Conservation (phyloP, 2,329 filamentous ascomycete species). For the Dactylonectria estremocensis region DNA sequence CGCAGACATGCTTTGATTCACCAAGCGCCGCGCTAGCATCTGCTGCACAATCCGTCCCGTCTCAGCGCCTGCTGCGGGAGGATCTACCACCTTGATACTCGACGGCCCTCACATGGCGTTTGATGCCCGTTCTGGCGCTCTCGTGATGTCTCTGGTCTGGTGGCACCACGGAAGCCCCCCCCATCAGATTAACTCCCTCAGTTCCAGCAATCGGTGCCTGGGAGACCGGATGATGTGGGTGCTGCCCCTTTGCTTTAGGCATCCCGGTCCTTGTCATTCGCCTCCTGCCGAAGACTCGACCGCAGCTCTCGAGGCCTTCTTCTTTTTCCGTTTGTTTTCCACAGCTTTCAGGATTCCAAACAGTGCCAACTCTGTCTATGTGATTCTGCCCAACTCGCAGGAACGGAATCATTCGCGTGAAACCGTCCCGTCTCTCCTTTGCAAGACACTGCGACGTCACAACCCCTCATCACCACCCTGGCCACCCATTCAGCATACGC, state of each 20-base stretch:
- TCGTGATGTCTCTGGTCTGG: slow-evolving; percentile 31
- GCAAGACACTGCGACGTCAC: slow-evolving; percentile 3
- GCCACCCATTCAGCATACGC: slow-evolving; percentile 13
- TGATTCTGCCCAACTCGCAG: neutral
- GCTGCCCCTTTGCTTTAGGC: neutral
- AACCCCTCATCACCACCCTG: slow-evolving; percentile 4
- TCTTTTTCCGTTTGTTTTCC: neutral
- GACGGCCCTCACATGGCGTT: slow-evolving; percentile 23
- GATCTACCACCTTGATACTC: slow-evolving; percentile 6
- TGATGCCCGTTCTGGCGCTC: slow-evolving; percentile 19
- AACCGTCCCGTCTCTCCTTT: slow-evolving; percentile 7
- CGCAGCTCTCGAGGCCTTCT: neutral
- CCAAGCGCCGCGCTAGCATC: slow-evolving; percentile 8
- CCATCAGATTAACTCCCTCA: neutral
- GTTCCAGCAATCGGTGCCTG: slow-evolving; percentile 22
- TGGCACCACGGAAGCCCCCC: slow-evolving; percentile 18
- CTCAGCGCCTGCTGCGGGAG: slow-evolving; percentile 35
- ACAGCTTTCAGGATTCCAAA: neutral
- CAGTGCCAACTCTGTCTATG: neutral
- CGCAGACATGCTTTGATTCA: neutral
- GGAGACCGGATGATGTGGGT: slow-evolving; percentile 9
- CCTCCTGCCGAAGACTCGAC: neutral
- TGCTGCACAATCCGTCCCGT: slow-evolving; percentile 20
- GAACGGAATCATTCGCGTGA: slow-evolving; percentile 5
- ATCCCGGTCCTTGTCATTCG: neutral